These are phyloP conservation scores for Cyberlindnera maritima DNA, from an alignment of 805 yeast species.

Conservation along the genomic window DNA sequence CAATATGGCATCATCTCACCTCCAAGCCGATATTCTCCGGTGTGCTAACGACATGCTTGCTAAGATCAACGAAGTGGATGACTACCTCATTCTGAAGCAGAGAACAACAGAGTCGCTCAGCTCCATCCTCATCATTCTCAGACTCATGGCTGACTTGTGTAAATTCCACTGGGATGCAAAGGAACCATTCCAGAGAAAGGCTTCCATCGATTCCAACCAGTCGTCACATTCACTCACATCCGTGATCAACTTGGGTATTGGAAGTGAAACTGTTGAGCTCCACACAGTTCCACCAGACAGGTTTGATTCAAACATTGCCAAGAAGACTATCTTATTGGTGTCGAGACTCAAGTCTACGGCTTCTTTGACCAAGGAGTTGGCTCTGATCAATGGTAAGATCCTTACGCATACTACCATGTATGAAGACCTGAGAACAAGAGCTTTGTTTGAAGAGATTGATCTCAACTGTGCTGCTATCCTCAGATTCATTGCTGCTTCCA, in stretches of 20 bases:
- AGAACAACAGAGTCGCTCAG: constrained; percentile 28
- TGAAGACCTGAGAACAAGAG: constrained; percentile 22
- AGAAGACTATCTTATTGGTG: constrained; percentile 28
- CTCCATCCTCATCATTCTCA: constrained; percentile 36
- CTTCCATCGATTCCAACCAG: constrained; percentile 22
- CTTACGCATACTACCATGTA: constrained; percentile 15
- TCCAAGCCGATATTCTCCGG: constrained; percentile 31
- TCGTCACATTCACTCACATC: constrained; percentile 24
- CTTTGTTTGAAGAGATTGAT: constrained; percentile 35
- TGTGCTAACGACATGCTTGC: constrained; percentile 28
- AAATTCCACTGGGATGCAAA: constrained; percentile 39
- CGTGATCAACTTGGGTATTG: constrained; percentile 29
- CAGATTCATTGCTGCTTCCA: constrained; percentile 48
- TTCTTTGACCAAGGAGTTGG: constrained; percentile 30
- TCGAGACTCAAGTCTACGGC: constrained; percentile 33
- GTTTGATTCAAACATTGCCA: constrained; percentile 28
- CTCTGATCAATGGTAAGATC: constrained; percentile 28
- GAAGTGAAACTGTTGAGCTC: constrained; percentile 32
- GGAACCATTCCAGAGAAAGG: constrained; percentile 25
- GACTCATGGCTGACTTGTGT: constrained; percentile 39
- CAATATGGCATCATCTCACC: constrained; percentile 28
- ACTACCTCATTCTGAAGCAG: constrained; percentile 27
- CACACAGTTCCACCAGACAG: constrained; percentile 34
- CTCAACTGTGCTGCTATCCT: constrained; percentile 38
- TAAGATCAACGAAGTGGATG: constrained; percentile 29